These are phyloP conservation scores for sunflower (Helianthus annuus) DNA, from an alignment of 129 eudicot genomes.

Conservation along the genomic window HanXRQr2.0-SUNRISE NC_035436.2:182960307-182960806, in stretches of 20 bases:
- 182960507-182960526: not conserved
- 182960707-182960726: too few relatives aligned
- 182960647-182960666: conserved; percentile 2
- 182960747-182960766: too few relatives aligned
- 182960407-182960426: not conserved
- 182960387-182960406: conserved; percentile 1
- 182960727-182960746: too few relatives aligned
- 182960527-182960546: not conserved
- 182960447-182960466: not conserved
- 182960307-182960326: not conserved
- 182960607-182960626: not conserved
- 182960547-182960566: not conserved
- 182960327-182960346: not conserved
- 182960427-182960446: not conserved
- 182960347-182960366: conserved; percentile 7
- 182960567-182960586: not conserved
- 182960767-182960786: too few relatives aligned
- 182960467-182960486: not conserved
- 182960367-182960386: not conserved
- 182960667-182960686: not conserved
- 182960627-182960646: not conserved
- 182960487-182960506: not conserved
- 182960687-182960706: too few relatives aligned
- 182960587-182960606: not conserved
- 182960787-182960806: too few relatives aligned